Evolutionary conservation across 2,329 filamentous ascomycete species (phyloP).

Genomic region (Arthrocladium fulminans): DNA sequence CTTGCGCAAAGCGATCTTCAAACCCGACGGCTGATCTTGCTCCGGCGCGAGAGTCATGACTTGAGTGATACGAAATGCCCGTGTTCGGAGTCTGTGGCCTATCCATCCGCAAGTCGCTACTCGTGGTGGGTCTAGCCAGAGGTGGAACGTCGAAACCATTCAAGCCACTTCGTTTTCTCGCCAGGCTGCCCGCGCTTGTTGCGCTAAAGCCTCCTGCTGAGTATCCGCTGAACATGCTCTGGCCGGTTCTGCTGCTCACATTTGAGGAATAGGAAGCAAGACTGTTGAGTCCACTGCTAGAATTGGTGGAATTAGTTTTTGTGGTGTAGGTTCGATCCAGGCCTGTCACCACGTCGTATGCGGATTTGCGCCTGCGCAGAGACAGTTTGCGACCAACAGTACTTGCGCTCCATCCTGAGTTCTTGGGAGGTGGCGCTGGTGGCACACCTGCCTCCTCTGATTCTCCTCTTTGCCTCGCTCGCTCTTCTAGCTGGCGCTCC

Average conservation of each 20-base stretch:
- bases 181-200: slow-evolving; percentile 89
- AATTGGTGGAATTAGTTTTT: slow-evolving; percentile 75
- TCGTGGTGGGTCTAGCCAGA: slow-evolving; percentile 37
- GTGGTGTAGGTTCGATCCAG: slow-evolving; percentile 76
- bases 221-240: slow-evolving; percentile 85
- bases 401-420: slow-evolving; percentile 32
- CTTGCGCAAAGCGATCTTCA: slow-evolving; percentile 39
- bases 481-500: slow-evolving; percentile 68
- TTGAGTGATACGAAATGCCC: slow-evolving; percentile 83
- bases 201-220: slow-evolving; percentile 88
- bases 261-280: slow-evolving; percentile 55
- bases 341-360: slow-evolving; percentile 64
- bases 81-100: slow-evolving; percentile 53
- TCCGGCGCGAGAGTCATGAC: slow-evolving; percentile 56
- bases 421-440: slow-evolving; percentile 56
- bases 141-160: slow-evolving; percentile 17
- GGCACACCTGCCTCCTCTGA: slow-evolving; percentile 44
- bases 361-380: slow-evolving; percentile 39
- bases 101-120: slow-evolving; percentile 32
- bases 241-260: slow-evolving; percentile 68
- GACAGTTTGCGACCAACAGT: slow-evolving; percentile 30
- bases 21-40: slow-evolving; percentile 59
- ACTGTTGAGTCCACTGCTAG: slow-evolving; percentile 63
- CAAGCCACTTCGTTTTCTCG: slow-evolving; percentile 49
- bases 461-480: slow-evolving; percentile 38